Base-by-base conservation (phyloP, 2,329 filamentous ascomycete species). In the Talaromyces amestolkiae region DNA sequence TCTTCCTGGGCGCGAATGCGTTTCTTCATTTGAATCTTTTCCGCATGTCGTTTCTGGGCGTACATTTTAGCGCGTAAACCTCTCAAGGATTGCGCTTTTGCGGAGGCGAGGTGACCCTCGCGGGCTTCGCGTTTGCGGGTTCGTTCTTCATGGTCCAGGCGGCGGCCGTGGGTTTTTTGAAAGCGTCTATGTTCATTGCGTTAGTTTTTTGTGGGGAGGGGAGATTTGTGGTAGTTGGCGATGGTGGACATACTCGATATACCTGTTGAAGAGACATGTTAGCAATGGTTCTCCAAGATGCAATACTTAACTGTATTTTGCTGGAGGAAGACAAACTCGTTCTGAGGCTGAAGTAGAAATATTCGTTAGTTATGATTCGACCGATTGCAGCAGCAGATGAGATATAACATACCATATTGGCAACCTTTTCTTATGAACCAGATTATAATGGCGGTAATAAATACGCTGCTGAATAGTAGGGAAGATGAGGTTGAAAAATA, bases 11-110 rank as follows among this genome's bases (percentile, higher is more conserved):
- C 91, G 81, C 91, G 92, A 86, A 99, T 96, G 75, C 89, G 84
- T 86, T 97, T 96, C 81, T 90, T 91, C 90, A 97, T 93, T 86
- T 96, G 92, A 77, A 97, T 96, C 89, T 99, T 99, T 85, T 99
- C 93, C 78, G 93, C 91, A 83, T 93, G 91, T 31, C 95, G 88
- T 84, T 93, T 92, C 86, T 98, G 89, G 79, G 94, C 90, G 83
- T 95, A 89, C 74, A 96, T 84, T 85, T 99, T 99, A 72, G 95
- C 95, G 68, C 92, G 86, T 72, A 98, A 87, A 70, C 95, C 95
- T 68, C 91, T 90, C 75, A 97, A 85, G 79, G 95, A 97, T 84
- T 98, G 94, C 27, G 95, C 93, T 82, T 97, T 90, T 76, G 95
- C 86, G 60, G 91, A 95, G 65, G 87, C 87, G 81, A 93, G 89